Conservation (phyloP, 2,329 filamentous ascomycete genomes). For the Mariannaea sp. region DNA sequence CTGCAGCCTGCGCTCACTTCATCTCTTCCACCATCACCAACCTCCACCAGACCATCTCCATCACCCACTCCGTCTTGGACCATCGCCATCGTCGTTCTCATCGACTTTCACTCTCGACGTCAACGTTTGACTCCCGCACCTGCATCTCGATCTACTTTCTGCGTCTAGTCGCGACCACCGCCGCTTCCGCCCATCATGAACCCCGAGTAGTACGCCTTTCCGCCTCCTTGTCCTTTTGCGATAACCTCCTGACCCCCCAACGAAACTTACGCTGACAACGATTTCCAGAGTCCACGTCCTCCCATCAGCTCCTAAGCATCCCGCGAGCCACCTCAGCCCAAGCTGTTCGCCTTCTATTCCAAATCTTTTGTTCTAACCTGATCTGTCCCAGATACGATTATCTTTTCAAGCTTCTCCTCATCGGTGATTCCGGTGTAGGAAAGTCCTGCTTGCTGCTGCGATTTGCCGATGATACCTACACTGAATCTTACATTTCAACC, state of each 20-base stretch:
- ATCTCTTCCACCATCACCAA: constrained; percentile 38
- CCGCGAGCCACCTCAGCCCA: constrained; percentile 2
- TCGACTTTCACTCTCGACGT: constrained; percentile 9
- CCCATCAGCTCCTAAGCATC: constrained; percentile 15
- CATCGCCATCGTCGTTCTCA: constrained; percentile 6
- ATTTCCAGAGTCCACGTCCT: constrained; percentile 33
- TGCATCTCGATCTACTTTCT: constrained; percentile 5
- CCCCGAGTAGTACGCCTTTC: constrained; percentile 80
- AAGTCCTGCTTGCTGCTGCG: constrained; percentile 98
- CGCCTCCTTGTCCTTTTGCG: constrained; percentile 33
- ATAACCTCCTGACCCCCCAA: constrained; percentile 40
- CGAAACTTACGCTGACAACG: constrained; percentile 33
- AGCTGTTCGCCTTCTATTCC: constrained; percentile 11
- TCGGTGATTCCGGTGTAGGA: constrained; percentile 99
- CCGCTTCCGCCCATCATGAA: constrained; percentile 70
- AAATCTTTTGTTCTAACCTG: constrained; percentile 34
- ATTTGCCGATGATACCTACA: constrained; percentile 99
- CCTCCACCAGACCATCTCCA: constrained; percentile 27
- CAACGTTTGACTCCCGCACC: constrained; percentile 10
- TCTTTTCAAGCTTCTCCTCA: constrained; percentile 99
- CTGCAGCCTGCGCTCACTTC: constrained; percentile 38
- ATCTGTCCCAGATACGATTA: constrained; percentile 89
- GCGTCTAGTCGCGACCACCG: constrained; percentile 19
- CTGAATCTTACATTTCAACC: constrained; percentile 99
- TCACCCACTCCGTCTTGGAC: background rate